Evolutionary conservation across 1,284 basidiomycete species (phyloP), one percentile per base, ranked within the genome.

Genomic region (Sphagnurus paluster): DNA sequence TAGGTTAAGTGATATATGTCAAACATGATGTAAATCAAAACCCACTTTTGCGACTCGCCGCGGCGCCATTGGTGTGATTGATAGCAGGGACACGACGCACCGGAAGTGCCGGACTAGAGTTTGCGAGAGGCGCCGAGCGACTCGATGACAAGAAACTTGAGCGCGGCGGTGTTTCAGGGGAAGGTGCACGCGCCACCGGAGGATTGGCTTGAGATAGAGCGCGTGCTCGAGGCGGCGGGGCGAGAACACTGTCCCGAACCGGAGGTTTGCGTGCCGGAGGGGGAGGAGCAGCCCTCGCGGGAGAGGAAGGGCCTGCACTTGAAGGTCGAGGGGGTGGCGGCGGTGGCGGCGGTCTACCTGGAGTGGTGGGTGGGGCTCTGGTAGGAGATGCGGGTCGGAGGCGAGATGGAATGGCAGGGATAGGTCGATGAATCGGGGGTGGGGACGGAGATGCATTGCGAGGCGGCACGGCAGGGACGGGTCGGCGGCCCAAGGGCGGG

Each of bases 241-340:
- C 43, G 2, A 64, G 61, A 30, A 54, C 50, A n/a, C 50, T 52
- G 10, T 35, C 42, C 4, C 14, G 42, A 14, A 55, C 42, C 8
- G 59, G 59, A 2, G 62, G 48, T 52, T 67, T 72, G n/a, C 71
- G 65, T 7, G 62, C 57, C 34, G 72, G 72, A 37, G 71, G 70
- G 2, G 66, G 68, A 11, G 57, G 54, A 13, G 44, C 46, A n/a
- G 45, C 45, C 37, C 47, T 51, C n/a, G 29, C 46, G 13, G 50
- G 46, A 6, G 52, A 51, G n/a, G 54, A 46, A 23, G 56, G 49
- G 5, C 53, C 59, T 26, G 54, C 53, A 46, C 64, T 65, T 0
- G 57, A 50, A 30, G 63, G 63, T 19, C 66, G 50, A 26, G 60
- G 52, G 2, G 64, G 64, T 29, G 65, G 64, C 21, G 65, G 64